Evolutionary conservation across 192 early-diverging fungal species (phyloP).

Genomic region (Entrophospora sp.): DNA sequence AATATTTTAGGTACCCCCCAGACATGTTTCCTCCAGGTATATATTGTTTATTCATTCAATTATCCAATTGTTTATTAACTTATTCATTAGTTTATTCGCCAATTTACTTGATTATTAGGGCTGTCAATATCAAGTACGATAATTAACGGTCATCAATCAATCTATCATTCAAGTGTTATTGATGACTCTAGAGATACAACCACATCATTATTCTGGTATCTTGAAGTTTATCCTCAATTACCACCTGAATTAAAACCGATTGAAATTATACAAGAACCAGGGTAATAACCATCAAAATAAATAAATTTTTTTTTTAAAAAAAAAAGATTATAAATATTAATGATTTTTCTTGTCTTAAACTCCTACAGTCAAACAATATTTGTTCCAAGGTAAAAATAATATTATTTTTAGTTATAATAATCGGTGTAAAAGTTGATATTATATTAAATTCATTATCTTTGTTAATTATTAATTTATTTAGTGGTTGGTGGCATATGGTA

Average conservation of each 20-base stretch:
- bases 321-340: neutral
- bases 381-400: conserved; percentile 27
- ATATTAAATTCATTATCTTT: neutral
- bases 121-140: neutral
- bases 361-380: conserved; percentile 33
- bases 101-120: conserved; percentile 3
- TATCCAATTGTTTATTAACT: neutral
- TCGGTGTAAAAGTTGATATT: too few relatives aligned
- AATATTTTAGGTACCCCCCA: conserved; percentile 27
- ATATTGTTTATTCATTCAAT: neutral
- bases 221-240: conserved; percentile 38
- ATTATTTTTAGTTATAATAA: too few relatives aligned
- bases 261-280: conserved; percentile 36
- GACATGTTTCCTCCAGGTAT: conserved; percentile 27
- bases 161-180: neutral
- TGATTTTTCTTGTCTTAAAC: neutral
- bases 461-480: neutral
- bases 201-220: conserved; percentile 36
- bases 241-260: conserved; percentile 26
- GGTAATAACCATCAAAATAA: conserved; percentile 6
- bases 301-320: neutral
- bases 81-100: too few relatives aligned
- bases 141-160: neutral
- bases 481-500: conserved; percentile 39
- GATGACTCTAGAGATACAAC: conserved; percentile 1